Evolutionary conservation across 148 eudicot genomes (phyloP), one percentile per base, ranked within the genome.

Genomic region (Dianthus caryophyllus): DNA sequence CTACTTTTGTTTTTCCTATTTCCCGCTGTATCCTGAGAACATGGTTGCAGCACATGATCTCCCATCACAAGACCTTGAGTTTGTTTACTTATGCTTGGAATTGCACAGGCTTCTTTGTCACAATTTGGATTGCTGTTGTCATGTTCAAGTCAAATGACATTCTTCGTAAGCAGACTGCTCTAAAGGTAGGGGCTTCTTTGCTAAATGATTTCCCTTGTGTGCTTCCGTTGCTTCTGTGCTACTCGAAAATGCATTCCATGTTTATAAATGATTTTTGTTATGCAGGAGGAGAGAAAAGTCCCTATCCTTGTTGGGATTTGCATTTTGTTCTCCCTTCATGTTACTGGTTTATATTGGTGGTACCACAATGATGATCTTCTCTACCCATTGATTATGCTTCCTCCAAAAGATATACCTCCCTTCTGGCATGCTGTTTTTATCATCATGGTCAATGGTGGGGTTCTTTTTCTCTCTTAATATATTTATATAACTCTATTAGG

Each of bases 91-190:
- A 44, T 71, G 44, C 46, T 5, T 65, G 51, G 53, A 61, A 31
- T 38, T 31, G 74, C 76, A 73, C 91, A 95, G 99, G 96, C 24
- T 88, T 95, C 79, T 85, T 88, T 84, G 88, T 87, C 50, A 81
- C 97, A 62, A 81, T 95, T 48, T 90, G 83, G 85, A 79, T 85
- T 63, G 89, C 91, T 78, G 91, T 84, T 64, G 79, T 90, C 55
- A 76, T 95, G 93, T 86, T 80, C 83, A 95, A 90, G 88, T 95
- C 99, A 33, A 90, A 95, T 81, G 99, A 88, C 72, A 85, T 95
- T 63, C 81, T 95, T 29, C 77, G 85, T 53, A 90, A 88, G 75
- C 99, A 95, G 79, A 90, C 99, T 68, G 96, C 99, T 71, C 77
- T 95, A 9, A 95, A 95, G 99, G 99, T 90, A 25, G 41, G 29